Evolutionary conservation across 192 early-diverging fungal genomes (phyloP), one percentile per base, ranked within the genome.

Genomic region (Spizellomyces punctatus): DNA sequence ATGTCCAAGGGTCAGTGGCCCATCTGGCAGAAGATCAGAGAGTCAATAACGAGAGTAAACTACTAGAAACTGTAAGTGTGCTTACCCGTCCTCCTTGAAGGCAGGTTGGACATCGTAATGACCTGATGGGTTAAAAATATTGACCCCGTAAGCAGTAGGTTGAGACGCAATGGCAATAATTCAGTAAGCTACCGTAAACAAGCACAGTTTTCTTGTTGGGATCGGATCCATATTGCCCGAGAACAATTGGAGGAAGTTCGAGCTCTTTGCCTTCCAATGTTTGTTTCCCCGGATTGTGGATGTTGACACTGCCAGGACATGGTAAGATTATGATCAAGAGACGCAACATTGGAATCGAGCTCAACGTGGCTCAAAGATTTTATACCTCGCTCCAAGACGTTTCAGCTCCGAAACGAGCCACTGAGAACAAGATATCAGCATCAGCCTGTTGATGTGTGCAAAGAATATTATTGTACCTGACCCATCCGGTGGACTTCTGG

Each of bases 41-140:
- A 36, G 27, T 36, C 27, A 36, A 36, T 36, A 36, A 36, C 27
- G 27, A 36, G 27, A 36, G 27, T 36, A 36, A 0, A 36, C 27
- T 36, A 36, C 1, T 36, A 36, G 27, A 3, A 36, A 36, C 27
- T 36, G 0, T 36, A 36, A 36, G 27, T 2, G 1, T 36, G 48
- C 62, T 8, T 59, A 74, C 72, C 81, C 81, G 55, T 83, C 81
- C 10, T 56, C 56, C 58, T 68, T 62, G 57, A 86, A 80, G 63
- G 89, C 93, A 50, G 97, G 97, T 85, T 99, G 97, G 50, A 99
- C 96, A 76, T 99, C 96, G 82, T 98, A 98, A 82, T 99, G 96
- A 16, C 96, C 83, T 76, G 5, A 17, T 54, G 50, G 27, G 27
- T 36, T 19, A 54, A 54, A 54, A 54, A 0, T 4, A 4, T 54